Evolutionary conservation across 78 protist species (phyloP).

Genomic region (Trichosphaerium sp.): DNA sequence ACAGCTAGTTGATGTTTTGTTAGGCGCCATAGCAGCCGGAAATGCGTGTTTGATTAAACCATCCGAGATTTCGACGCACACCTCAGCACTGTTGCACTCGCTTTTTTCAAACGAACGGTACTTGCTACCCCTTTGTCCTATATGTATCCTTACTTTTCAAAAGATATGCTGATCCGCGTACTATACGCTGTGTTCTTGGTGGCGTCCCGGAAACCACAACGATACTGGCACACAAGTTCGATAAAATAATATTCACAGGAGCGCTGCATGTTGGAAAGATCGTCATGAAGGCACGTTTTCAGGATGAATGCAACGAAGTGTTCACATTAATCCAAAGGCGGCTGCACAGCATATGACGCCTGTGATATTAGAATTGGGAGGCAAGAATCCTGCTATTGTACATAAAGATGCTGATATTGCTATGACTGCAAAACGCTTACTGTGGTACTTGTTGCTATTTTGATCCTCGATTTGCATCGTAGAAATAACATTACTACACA

Average conservation of each 20-base stretch:
- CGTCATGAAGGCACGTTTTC: conserved; percentile 1
- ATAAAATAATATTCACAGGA: conserved; percentile 65
- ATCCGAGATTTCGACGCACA: conserved; percentile 1
- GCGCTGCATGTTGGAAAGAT: conserved; percentile 8
- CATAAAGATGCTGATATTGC: conserved; percentile 40
- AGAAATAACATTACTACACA: too few relatives aligned
- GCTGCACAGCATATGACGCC: conserved; percentile 77
- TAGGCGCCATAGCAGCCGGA: conserved; percentile 79
- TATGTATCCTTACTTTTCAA: too few relatives aligned
- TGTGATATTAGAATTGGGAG: conserved; percentile 87
- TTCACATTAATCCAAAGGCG: too few relatives aligned
- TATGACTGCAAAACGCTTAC: conserved; percentile 37
- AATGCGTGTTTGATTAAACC: conserved; percentile 51
- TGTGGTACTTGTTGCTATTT: too few relatives aligned
- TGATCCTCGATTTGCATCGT: too few relatives aligned
- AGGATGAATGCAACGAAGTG: too few relatives aligned
- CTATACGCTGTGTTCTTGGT: too few relatives aligned
- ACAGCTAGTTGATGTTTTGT: too few relatives aligned
- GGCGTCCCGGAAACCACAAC: background rate
- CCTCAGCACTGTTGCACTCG: background rate
- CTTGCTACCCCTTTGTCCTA: too few relatives aligned
- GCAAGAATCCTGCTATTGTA: conserved; percentile 79
- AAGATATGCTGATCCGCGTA: too few relatives aligned
- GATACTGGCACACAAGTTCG: conserved; percentile 22
- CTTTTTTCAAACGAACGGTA: conserved; percentile 15